Evolutionary conservation across 208 protist genomes (phyloP).

Genomic region (Crithidia bombi): DNA sequence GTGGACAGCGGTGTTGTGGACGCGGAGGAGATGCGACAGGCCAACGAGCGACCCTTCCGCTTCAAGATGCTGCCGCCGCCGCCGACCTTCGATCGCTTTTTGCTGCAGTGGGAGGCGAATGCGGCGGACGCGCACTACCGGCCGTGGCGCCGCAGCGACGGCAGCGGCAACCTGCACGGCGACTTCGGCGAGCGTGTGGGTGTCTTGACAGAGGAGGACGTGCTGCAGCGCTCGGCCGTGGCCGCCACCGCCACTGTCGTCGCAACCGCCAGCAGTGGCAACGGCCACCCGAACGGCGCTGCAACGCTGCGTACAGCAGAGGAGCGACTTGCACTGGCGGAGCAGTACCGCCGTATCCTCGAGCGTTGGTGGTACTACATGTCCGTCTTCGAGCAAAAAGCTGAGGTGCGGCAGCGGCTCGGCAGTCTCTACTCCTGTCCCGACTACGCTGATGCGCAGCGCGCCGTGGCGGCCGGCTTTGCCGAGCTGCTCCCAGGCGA

Average conservation of each 20-base stretch:
- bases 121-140: slow-evolving; percentile 15
- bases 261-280: not conserved
- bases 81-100: slow-evolving; percentile 24
- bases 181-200: not conserved
- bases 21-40: slow-evolving; percentile 23
- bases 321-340: slow-evolving; percentile 11
- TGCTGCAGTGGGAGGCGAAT: slow-evolving; percentile 29
- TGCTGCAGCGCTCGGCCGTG: not conserved
- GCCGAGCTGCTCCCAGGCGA: slow-evolving; percentile 12
- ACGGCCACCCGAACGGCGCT: not conserved
- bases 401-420: slow-evolving; percentile 23
- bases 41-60: slow-evolving; percentile 30
- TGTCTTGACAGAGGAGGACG: slow-evolving; percentile 6
- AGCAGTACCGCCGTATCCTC: slow-evolving; percentile 31
- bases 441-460: slow-evolving; percentile 21
- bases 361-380: slow-evolving; percentile 37
- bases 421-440: slow-evolving; percentile 20
- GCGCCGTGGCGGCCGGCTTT: not conserved
- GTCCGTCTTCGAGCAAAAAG: slow-evolving; percentile 25
- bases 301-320: not conserved
- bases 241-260: slow-evolving; percentile 4
- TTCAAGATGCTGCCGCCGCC: slow-evolving; percentile 35
- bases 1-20: slow-evolving; percentile 3
- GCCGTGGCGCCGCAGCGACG: slow-evolving; percentile 7
- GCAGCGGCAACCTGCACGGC: slow-evolving; percentile 8